Evolutionary conservation across 2,329 filamentous ascomycete genomes (phyloP), one percentile per base, ranked within the genome.

Genomic region (Xylariaceae sp.): DNA sequence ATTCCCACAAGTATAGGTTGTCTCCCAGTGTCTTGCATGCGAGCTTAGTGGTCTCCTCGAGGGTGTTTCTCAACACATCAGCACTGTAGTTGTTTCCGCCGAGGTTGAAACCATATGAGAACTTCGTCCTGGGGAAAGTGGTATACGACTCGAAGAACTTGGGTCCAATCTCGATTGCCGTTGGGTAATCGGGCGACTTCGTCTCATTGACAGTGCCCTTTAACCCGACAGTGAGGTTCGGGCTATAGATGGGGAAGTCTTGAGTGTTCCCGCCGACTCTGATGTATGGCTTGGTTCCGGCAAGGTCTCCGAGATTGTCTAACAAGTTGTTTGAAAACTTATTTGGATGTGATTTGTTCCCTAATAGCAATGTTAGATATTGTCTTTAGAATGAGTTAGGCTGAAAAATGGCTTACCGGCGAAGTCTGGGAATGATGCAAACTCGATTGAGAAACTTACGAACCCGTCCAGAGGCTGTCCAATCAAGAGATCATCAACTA

Each of bases 231-330:
- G 70, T 62, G 6, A 82, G 74, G 4, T 72, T 73, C 1, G 73
- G 66, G 54, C 85, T 75, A 64, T 81, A 85, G 35, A 85, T 69
- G 5, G 80, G 80, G 55, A 78, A 83, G 66, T 86, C 82, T 65
- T 86, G 82, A 0, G 82, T 85, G 58, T 85, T 86, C n/a, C 82
- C 83, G 3, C 83, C 82, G 1, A 86, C 80, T 14, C 82, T 72
- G 48, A 86, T 77, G 56, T 80, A 73, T 2, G 82, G 82, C 53
- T 81, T 82, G 6, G 71, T 72, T 9, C 81, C 81, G 12, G 70
- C 71, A 3, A 83, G 59, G n/a, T 71, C 62, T 1, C 70, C 76
- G 17, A 86, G 58, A 49, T 83, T 85, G 31, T 76, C 72, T 22
- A 86, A 65, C 6, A 85, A 70, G 43, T 80, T 82, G 51, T 83